A percentile compares a stretch with the other conserved stretches of the same genome.
Evolutionary conservation across 805 yeast genomes (phyloP).

Genomic region (Trichomonascus vanleenenianus): DNA sequence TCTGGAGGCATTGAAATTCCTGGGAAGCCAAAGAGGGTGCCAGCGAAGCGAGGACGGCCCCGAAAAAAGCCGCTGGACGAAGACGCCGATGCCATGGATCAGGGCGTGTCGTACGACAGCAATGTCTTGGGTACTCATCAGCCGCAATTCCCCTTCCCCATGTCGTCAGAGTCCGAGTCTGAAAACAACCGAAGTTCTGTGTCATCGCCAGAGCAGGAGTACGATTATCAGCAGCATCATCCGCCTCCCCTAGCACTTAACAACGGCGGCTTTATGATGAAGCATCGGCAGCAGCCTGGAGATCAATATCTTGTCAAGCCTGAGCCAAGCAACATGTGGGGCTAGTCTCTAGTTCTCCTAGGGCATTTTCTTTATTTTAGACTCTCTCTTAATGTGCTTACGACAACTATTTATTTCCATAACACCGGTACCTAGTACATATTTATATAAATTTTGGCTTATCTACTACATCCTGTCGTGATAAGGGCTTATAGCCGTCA

Average conservation of each 20-base stretch:
- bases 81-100: too few relatives aligned
- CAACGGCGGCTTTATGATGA: too few relatives aligned
- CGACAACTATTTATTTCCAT: not conserved
- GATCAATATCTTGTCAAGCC: too few relatives aligned
- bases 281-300: too few relatives aligned
- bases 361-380: not conserved
- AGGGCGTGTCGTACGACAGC: not conserved
- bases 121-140: not conserved
- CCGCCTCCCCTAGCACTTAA: too few relatives aligned
- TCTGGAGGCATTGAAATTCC: conserved; percentile 51
- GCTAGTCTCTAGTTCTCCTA: too few relatives aligned
- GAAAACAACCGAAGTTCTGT: conserved; percentile 7
- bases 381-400: conserved; percentile 3
- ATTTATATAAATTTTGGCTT: too few relatives aligned
- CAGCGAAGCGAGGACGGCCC: conserved; percentile 33
- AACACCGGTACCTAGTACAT: too few relatives aligned
- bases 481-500: too few relatives aligned
- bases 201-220: conserved; percentile 7
- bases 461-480: too few relatives aligned
- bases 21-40: conserved; percentile 24
- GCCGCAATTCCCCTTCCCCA: not conserved
- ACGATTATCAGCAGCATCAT: too few relatives aligned
- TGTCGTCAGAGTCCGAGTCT: conserved; percentile 10
- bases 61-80: conserved; percentile 18
- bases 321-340: too few relatives aligned